These are phyloP conservation scores for Parsonsia alboflavescens DNA, from an alignment of 257 asterid genomes.

Conservation along the genomic window DNA sequence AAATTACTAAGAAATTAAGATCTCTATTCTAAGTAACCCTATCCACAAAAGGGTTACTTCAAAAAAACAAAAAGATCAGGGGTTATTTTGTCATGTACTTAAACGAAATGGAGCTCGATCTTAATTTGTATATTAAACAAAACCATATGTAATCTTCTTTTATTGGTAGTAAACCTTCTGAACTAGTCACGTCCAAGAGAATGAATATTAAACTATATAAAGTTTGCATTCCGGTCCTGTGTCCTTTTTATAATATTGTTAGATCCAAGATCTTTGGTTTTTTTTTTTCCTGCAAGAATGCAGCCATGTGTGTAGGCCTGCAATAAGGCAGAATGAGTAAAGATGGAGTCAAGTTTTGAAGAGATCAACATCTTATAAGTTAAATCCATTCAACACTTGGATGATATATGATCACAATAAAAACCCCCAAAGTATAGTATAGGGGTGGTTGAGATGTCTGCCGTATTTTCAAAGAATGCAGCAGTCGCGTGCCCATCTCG, in stretches of 20 bases:
- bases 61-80: too few relatives aligned
- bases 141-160: neutral
- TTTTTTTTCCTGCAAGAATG: neutral
- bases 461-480: neutral
- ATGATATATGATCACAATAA: neutral
- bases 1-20: neutral
- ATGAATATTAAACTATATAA: neutral
- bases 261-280: neutral
- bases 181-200: neutral
- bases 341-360: neutral
- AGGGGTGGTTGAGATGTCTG: constrained; percentile 12
- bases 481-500: constrained; percentile 7
- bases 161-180: neutral
- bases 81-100: too few relatives aligned
- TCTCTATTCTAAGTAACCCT: too few relatives aligned
- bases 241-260: neutral
- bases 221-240: neutral
- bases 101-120: constrained; percentile 4
- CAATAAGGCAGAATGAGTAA: neutral
- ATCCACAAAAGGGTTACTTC: too few relatives aligned
- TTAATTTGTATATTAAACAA: neutral
- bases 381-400: neutral
- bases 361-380: neutral
- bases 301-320: neutral
- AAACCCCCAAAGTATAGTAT: neutral